These are phyloP conservation scores for Lentinula edodes DNA, from an alignment of 768 basidiomycete genomes.

Conservation along the genomic window DNA sequence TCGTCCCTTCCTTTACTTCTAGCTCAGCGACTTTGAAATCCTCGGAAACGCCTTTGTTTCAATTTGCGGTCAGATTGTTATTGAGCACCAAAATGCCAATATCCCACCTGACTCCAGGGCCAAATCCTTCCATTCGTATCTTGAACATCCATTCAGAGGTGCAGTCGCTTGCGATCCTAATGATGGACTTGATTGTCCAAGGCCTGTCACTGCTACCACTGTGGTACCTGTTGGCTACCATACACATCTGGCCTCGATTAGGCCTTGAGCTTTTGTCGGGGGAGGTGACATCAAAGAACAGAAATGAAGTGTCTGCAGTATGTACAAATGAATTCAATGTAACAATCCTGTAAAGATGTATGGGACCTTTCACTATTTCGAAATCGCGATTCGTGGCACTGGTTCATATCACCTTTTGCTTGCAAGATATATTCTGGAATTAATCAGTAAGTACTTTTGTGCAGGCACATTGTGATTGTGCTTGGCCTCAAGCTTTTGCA, in stretches of 20 bases:
- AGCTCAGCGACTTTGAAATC: constrained; percentile 14
- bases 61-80: constrained; percentile 3
- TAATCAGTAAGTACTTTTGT: too few relatives aligned
- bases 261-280: background rate
- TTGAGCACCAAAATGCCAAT: background rate
- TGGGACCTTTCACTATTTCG: too few relatives aligned
- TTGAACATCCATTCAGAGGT: background rate
- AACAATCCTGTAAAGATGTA: too few relatives aligned
- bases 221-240: background rate
- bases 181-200: background rate
- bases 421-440: too few relatives aligned
- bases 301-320: too few relatives aligned
- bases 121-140: background rate
- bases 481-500: too few relatives aligned
- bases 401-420: too few relatives aligned
- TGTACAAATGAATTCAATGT: too few relatives aligned
- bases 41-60: constrained; percentile 8
- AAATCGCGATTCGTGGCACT: too few relatives aligned
- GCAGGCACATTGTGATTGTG: too few relatives aligned
- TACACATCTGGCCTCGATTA: background rate
- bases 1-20: background rate
- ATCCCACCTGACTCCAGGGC: background rate
- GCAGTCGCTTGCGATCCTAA: background rate
- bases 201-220: background rate
- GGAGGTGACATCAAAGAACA: too few relatives aligned